Conservation (phyloP, 805 yeast genomes). For the Candida awuae region DNA sequence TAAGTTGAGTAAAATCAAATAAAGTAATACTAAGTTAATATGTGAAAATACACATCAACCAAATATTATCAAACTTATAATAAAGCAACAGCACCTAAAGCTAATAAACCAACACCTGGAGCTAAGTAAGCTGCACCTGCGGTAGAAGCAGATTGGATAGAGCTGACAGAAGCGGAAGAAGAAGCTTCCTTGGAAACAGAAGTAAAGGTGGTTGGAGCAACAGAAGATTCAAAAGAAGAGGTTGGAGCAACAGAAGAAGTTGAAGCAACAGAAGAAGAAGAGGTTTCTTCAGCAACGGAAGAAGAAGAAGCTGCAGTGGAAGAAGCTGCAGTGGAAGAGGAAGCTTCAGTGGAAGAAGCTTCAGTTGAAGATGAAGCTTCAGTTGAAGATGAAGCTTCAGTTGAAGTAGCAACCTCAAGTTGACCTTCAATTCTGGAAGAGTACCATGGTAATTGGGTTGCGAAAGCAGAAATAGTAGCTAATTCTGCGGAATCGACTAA, state of each 20-base stretch:
- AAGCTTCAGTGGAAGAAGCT: constrained; percentile 6
- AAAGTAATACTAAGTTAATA: too few relatives aligned
- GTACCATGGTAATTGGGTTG: constrained; percentile 31
- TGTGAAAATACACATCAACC: too few relatives aligned
- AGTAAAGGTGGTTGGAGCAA: constrained; percentile 8
- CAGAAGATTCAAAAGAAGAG: constrained; percentile 2
- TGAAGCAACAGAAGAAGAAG: constrained; percentile 3
- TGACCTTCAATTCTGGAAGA: constrained; percentile 23
- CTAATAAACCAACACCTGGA: constrained; percentile 15
- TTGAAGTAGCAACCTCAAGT: constrained; percentile 12
- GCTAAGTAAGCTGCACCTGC: constrained; percentile 16
- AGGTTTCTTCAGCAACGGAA: constrained; percentile 2
- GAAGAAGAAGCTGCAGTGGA: constrained; percentile 6
- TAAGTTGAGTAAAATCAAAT: neutral
- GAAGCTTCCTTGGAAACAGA: constrained; percentile 8
- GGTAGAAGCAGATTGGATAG: constrained; percentile 8
- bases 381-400: constrained; percentile 10
- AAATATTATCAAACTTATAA: constrained; percentile 17
- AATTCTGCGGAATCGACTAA: constrained; percentile 22
- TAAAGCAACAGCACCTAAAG: constrained; percentile 20
- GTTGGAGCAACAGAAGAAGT: constrained; percentile 7
- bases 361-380: constrained; percentile 13
- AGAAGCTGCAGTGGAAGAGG: constrained; percentile 8
- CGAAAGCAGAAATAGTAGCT: constrained; percentile 21
- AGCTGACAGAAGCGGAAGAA: constrained; percentile 7